Base-by-base conservation (phyloP, 2,329 filamentous ascomycete genomes). In the Fusarium avenaceum region DNA sequence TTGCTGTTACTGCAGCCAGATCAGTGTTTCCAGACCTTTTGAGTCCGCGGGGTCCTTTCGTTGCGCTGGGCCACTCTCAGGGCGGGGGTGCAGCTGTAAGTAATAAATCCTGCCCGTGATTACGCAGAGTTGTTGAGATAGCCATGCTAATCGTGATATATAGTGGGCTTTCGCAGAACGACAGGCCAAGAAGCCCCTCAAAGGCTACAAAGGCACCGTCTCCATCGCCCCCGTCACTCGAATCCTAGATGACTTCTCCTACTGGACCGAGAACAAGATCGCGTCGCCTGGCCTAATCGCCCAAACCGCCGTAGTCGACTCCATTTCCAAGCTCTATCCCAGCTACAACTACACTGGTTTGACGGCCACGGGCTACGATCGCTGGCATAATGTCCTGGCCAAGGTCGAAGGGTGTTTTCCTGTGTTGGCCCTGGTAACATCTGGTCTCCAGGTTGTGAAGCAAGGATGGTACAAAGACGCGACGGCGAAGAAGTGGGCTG, bases 121-220 rank as follows among this genome's bases (percentile, higher is more conserved):
- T 14, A 17, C 4, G 1, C 24, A 6, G 28, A 6, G 4, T 22
- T 28, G 13, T 2, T 24, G 11, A 17, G 35, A 8, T 24, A 3
- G 9, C 7, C 35, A 19, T 9, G 9, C 15, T 57, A 40, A 43
- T 19, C 15, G 0, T 9, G 19, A 4, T 6, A 2, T 30, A 10
- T 4, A 57, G 52, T 67, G 65, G 63, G 57, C 65, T 4, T 67
- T 67, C 4, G 65, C 63, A 10, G 48, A 67, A 44, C 19, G 65
- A 3, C 65, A 67, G 44, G 58, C 50, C n/a, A 50, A 55, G 42
- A 63, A 56, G 10, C 63, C 65, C 7, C 46, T 67, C 8, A 32
- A 49, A 10, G 65, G 65, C 6, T 67, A 67, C n/a, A 57, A 51
- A 35, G 65, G 65, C 20, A 59, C 65, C 4, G 40, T 67, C 2